phyloP scores from a whole-genome alignment of 2,329 filamentous ascomycete species.

The Albophoma yamanashiensis region DNA sequence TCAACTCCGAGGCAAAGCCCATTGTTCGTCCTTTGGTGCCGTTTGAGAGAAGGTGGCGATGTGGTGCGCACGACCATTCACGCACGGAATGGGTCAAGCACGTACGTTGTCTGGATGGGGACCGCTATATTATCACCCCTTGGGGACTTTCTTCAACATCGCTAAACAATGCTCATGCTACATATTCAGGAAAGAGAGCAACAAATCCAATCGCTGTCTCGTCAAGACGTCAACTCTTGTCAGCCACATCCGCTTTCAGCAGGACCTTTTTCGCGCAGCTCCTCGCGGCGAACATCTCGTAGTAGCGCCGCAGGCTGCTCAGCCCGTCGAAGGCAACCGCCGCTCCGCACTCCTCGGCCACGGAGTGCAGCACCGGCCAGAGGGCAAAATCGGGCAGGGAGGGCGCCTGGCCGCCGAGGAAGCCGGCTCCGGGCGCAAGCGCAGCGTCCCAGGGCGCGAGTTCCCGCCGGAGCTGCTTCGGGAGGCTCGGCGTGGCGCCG shows the following conservation, averaged over 20 bases:
- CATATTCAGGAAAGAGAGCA: too few species aligned
- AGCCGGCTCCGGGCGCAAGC: slow-evolving; percentile 17
- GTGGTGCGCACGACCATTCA: not conserved
- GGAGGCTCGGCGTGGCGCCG: not conserved
- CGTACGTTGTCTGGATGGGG: not conserved
- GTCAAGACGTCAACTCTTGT: not conserved
- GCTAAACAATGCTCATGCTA: not conserved
- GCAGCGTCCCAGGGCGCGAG: slow-evolving; percentile 31
- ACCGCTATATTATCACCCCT: not conserved
- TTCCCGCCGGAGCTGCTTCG: slow-evolving; percentile 16
- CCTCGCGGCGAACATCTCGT: slow-evolving; percentile 15
- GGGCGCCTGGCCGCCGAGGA: slow-evolving; percentile 31
- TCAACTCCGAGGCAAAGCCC: slow-evolving; percentile 3
- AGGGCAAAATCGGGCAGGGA: slow-evolving; percentile 44
- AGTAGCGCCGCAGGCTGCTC: slow-evolving; percentile 24
- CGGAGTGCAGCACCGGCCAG: slow-evolving; percentile 42
- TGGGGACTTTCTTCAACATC: not conserved
- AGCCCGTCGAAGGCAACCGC: slow-evolving; percentile 17
- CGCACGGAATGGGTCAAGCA: not conserved
- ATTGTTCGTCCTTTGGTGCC: not conserved
- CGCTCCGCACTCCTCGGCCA: slow-evolving; percentile 23
- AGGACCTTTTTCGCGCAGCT: slow-evolving; percentile 13
- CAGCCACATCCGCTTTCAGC: slow-evolving; percentile 1
- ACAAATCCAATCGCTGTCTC: not conserved
- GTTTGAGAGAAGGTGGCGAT: not conserved